Evolutionary conservation across 768 basidiomycete genomes (phyloP).

Genomic region (Podaxis rugospora): DNA sequence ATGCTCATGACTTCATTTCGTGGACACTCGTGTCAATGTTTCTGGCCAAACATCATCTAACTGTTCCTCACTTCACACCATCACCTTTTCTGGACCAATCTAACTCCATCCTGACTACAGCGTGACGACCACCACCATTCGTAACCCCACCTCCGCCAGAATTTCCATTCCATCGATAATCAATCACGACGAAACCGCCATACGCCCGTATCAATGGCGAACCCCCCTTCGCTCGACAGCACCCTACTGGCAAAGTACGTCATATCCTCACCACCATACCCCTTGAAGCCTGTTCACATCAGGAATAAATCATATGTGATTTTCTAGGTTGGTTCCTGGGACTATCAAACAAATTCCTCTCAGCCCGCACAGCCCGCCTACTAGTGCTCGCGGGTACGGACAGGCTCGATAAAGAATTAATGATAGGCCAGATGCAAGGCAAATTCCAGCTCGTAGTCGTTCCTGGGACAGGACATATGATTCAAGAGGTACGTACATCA

Average conservation of each 20-base stretch:
- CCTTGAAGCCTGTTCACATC: neutral
- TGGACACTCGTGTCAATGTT: neutral
- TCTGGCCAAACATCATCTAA: slow-evolving; percentile 1
- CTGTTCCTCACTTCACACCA: neutral
- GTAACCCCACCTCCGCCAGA: slow-evolving; percentile 77
- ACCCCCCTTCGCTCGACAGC: slow-evolving; percentile 82
- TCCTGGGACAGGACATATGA: slow-evolving; percentile 84
- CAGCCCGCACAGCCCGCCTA: slow-evolving; percentile 74
- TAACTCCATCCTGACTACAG: slow-evolving; percentile 32
- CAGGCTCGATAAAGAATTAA: slow-evolving; percentile 85
- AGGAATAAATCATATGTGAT: neutral
- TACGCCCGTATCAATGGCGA: slow-evolving; percentile 65
- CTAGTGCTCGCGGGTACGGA: slow-evolving; percentile 93
- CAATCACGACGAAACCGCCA: slow-evolving; percentile 36
- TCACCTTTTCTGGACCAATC: neutral
- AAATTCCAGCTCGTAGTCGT: slow-evolving; percentile 95
- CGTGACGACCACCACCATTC: slow-evolving; percentile 75
- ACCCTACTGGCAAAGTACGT: slow-evolving; percentile 81
- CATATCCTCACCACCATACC: neutral
- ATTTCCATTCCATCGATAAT: slow-evolving; percentile 86
- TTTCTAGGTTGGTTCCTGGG: slow-evolving; percentile 84
- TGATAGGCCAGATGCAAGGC: slow-evolving; percentile 96
- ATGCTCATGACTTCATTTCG: neutral
- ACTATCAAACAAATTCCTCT: slow-evolving; percentile 76
- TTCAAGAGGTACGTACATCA: slow-evolving; percentile 73